Evolutionary conservation across 129 eudicot genomes (phyloP).

Genomic region (Flaveria linearis): DNA sequence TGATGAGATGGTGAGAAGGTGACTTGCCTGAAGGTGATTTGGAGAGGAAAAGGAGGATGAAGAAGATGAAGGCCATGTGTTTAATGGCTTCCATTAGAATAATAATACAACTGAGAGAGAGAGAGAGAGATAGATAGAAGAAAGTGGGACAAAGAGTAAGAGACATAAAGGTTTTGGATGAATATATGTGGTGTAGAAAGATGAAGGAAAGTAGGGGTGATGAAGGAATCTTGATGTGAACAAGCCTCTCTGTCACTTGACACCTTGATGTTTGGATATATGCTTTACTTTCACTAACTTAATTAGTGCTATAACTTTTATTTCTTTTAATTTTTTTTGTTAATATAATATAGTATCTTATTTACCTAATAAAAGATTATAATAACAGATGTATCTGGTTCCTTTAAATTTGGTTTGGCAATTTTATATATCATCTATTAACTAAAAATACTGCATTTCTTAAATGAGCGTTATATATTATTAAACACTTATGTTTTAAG

Average conservation of each 20-base stretch:
- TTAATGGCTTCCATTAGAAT: slow-evolving; percentile 18
- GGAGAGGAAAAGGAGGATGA: slow-evolving; percentile 30
- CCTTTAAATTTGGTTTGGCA: too few species aligned
- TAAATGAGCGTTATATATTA: too few species aligned
- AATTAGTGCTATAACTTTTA: background rate
- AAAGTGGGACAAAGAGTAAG: slow-evolving; percentile 23
- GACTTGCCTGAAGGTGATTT: slow-evolving; percentile 17
- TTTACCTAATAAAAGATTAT: too few species aligned
- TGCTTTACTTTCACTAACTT: slow-evolving; percentile 11
- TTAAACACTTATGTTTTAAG: too few species aligned
- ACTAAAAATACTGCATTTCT: too few species aligned
- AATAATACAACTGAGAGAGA: background rate
- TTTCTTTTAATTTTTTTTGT: background rate
- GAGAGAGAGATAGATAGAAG: background rate
- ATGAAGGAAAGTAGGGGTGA: slow-evolving; percentile 26
- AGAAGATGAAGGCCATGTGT: slow-evolving; percentile 12
- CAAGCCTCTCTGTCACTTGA: slow-evolving; percentile 30
- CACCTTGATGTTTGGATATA: slow-evolving; percentile 28
- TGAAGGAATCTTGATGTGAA: slow-evolving; percentile 40
- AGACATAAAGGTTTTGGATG: slow-evolving; percentile 3
- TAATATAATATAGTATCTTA: too few species aligned
- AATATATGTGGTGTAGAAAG: slow-evolving; percentile 34
- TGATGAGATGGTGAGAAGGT: background rate
- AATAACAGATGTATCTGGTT: too few species aligned
- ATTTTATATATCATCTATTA: too few species aligned